These are phyloP conservation scores for Penicillium roqueforti DNA, from an alignment of 495 filamentous ascomycete species.

Conservation along the genomic window DNA sequence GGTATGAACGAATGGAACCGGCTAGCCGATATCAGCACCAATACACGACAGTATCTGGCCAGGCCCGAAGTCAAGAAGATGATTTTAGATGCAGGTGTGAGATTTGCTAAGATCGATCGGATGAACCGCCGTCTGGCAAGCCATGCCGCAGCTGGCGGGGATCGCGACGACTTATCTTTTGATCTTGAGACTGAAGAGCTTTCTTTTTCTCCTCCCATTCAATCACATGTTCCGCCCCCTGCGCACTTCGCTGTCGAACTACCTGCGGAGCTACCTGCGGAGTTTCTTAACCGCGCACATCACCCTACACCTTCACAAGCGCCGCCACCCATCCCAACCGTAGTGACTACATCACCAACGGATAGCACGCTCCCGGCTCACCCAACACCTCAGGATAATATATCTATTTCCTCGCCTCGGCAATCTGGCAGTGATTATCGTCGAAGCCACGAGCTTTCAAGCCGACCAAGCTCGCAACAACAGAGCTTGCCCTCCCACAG, in stretches of 20 bases:
- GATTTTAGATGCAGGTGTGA: constrained; percentile 70
- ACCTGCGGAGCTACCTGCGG: constrained; percentile 65
- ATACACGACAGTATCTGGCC: constrained; percentile 77
- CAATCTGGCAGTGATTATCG: constrained; percentile 36
- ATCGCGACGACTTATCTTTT: constrained; percentile 24
- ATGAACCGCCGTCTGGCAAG: constrained; percentile 50
- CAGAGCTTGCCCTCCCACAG: constrained; percentile 43
- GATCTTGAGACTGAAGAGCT: constrained; percentile 27
- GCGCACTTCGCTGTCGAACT: constrained; percentile 58
- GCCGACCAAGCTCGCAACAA: constrained; percentile 33
- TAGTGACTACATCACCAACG: constrained; percentile 24
- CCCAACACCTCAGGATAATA: constrained; percentile 32
- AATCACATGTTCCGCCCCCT: constrained; percentile 24
- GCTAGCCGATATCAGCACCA: constrained; percentile 87
- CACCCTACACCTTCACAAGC: constrained; percentile 27
- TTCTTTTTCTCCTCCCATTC: constrained; percentile 8
- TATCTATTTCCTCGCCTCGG: constrained; percentile 26
- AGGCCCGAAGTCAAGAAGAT: constrained; percentile 68
- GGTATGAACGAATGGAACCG: constrained; percentile 98
- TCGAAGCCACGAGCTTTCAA: constrained; percentile 31
- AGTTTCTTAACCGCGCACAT: constrained; percentile 36
- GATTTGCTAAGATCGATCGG: constrained; percentile 77
- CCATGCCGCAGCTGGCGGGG: constrained; percentile 37
- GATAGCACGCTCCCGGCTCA: constrained; percentile 33
- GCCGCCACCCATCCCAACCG: constrained; percentile 28